phyloP scores from a whole-genome alignment of 345 rosid species.

The Ricinus communis region DNA sequence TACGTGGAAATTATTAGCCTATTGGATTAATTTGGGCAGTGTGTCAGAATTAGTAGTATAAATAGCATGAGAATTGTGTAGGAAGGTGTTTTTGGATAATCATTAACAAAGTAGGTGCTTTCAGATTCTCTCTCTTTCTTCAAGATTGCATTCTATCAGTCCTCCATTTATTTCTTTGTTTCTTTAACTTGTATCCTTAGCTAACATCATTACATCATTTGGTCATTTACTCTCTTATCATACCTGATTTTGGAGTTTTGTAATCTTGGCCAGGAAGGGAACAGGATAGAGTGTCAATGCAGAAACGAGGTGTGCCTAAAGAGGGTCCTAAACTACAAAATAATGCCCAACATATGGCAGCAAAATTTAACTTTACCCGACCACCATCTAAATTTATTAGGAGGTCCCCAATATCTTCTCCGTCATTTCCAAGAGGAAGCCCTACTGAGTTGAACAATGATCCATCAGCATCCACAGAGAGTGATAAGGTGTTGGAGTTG shows the following conservation, averaged over 20 bases:
- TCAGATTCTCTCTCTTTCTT: too few species aligned
- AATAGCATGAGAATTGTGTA: too few species aligned
- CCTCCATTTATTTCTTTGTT: too few species aligned
- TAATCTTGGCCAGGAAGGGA: slow-evolving; percentile 8
- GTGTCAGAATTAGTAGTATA: too few species aligned
- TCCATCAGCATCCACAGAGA: not conserved
- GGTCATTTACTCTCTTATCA: not conserved
- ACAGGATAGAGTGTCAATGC: not conserved
- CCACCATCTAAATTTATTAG: slow-evolving; percentile 48
- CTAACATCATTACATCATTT: too few species aligned
- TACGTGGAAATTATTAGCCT: too few species aligned
- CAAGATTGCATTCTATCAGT: too few species aligned
- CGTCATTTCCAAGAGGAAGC: slow-evolving; percentile 29
- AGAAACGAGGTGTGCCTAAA: slow-evolving; percentile 11
- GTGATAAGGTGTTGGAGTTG: slow-evolving; percentile 10
- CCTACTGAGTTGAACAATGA: slow-evolving; percentile 17
- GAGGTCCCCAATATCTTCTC: slow-evolving; percentile 40
- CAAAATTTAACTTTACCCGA: slow-evolving; percentile 25
- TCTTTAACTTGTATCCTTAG: too few species aligned
- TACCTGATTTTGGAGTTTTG: not conserved
- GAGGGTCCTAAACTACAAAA: slow-evolving; percentile 8
- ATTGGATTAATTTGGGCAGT: too few species aligned
- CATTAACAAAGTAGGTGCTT: too few species aligned
- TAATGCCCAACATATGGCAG: not conserved
- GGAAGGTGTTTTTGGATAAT: too few species aligned